Conservation (phyloP, 2,329 filamentous ascomycete species). For the Emydomyces testavorans region DNA sequence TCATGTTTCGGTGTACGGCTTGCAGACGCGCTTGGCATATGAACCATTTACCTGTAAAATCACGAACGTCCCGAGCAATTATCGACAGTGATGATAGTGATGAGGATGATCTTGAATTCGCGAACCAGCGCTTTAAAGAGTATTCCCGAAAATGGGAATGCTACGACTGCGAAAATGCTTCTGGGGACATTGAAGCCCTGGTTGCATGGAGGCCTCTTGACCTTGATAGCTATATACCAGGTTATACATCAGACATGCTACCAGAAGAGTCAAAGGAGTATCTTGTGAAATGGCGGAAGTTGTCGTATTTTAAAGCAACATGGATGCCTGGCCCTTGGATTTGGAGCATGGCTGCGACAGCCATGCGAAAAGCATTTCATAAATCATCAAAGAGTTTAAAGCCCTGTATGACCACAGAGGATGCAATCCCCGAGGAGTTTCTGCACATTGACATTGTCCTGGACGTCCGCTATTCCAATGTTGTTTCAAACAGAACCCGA, state of each 20-base stretch:
- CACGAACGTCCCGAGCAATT: slow-evolving; percentile 3
- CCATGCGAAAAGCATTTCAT: slow-evolving; percentile 63
- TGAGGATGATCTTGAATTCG: slow-evolving; percentile 29
- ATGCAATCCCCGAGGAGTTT: slow-evolving; percentile 80
- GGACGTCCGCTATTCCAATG: slow-evolving; percentile 57
- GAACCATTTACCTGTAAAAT: slow-evolving; percentile 58
- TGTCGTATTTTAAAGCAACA: slow-evolving; percentile 67
- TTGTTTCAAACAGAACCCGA: slow-evolving; percentile 47
- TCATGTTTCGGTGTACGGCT: slow-evolving; percentile 69
- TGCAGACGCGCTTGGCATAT: slow-evolving; percentile 76
- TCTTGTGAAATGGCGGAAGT: slow-evolving; percentile 71
- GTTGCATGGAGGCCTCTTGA: slow-evolving; percentile 76
- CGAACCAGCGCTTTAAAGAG: slow-evolving; percentile 47
- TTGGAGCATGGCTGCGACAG: slow-evolving; percentile 52
- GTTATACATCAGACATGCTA: slow-evolving; percentile 45
- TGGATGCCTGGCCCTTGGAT: slow-evolving; percentile 92
- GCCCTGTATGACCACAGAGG: slow-evolving; percentile 58
- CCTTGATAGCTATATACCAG: slow-evolving; percentile 44
- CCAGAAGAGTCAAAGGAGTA: slow-evolving; percentile 78
- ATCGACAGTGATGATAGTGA: slow-evolving; percentile 22
- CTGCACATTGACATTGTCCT: slow-evolving; percentile 82
- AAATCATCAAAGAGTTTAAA: slow-evolving; percentile 53
- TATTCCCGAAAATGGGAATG: slow-evolving; percentile 70
- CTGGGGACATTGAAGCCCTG: slow-evolving; percentile 60
- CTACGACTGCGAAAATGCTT: slow-evolving; percentile 56